Percentiles rank a stretch among this genome's conserved stretches.
Evolutionary conservation across 2,329 filamentous ascomycete genomes (phyloP).

Genomic region (Talaromyces pinophilus): DNA sequence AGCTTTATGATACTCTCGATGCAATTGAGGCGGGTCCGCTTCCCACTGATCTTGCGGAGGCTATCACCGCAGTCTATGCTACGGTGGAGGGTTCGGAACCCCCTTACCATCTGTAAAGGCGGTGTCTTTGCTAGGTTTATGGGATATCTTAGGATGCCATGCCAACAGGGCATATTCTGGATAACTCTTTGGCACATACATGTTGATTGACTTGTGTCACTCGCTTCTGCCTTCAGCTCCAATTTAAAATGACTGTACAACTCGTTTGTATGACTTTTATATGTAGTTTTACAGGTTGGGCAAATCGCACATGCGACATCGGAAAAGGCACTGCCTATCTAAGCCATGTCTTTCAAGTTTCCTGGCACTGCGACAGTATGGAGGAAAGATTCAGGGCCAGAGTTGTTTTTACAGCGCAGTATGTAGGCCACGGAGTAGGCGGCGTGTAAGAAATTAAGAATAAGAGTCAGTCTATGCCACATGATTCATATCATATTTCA

Average conservation of each 20-base stretch:
- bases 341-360: not conserved
- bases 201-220: not conserved
- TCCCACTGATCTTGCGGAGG: constrained; percentile 7
- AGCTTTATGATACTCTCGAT: constrained; percentile 7
- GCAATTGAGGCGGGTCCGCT: constrained; percentile 3
- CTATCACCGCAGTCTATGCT: not conserved
- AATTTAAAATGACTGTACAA: not conserved
- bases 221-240: not conserved
- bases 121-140: not conserved
- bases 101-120: not conserved
- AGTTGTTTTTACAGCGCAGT: not conserved
- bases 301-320: not conserved
- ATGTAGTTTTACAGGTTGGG: not conserved
- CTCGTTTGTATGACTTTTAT: not conserved
- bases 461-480: not conserved
- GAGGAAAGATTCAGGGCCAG: not conserved
- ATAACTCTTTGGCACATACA: not conserved
- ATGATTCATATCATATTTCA: not conserved
- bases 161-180: not conserved
- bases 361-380: not conserved
- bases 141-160: not conserved
- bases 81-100: not conserved
- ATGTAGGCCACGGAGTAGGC: not conserved
- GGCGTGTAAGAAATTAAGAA: not conserved
- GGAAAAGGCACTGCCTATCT: not conserved